Base-by-base conservation (phyloP, 768 basidiomycete genomes). In the Nidularia sp. region DNA sequence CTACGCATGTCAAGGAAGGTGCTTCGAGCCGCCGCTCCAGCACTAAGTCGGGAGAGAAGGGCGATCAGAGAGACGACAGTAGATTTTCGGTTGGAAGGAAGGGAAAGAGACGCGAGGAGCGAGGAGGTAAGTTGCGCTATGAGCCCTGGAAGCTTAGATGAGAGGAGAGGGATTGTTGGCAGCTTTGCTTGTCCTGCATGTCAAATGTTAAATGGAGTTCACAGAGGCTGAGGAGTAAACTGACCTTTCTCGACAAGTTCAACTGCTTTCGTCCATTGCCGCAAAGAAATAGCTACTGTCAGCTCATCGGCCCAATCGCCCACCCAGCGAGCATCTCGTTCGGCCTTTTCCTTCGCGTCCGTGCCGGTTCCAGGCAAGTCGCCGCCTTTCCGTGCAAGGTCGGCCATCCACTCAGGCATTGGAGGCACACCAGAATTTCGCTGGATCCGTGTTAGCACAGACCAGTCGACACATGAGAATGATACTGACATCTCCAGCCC, bases 231-330 rank as follows among this genome's bases (percentile, higher is more conserved):
- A 41, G 39, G 13, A 9, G 34, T 50, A 49, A n/a, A 54, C 67
- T 41, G 55, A 85, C 94, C 93, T 70, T 89, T 80, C 61, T 96
- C 92, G 2, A 97, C 84, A 6, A 96, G 74, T 5, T 71, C 73
- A n/a, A 90, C 88, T 0, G 94, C 93, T 57, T 87, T 84, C 42
- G 88, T 83, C 90, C 95, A 98, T 56, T 91, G 83, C 47, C 90
- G 80, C 45, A 94, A 72, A 1, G 95, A 89, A 52, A 98, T 94
- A 0, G 93, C 84, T 4, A 98, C 93, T 0, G 90, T 90, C 22
- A 98, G 70, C 43, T 95, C 85, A 61, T 99, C 97, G 4, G 89
- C 84, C 75, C 91, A 96, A 50, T 98, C 94, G 44, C 87, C 85
- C 8, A 90, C 81, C 84, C 88, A 97, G n/a, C 86, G 81, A 1